These are phyloP conservation scores for Yamadazyma atlantica DNA, from an alignment of 1,139 yeast species.

Conservation along the genomic window DNA sequence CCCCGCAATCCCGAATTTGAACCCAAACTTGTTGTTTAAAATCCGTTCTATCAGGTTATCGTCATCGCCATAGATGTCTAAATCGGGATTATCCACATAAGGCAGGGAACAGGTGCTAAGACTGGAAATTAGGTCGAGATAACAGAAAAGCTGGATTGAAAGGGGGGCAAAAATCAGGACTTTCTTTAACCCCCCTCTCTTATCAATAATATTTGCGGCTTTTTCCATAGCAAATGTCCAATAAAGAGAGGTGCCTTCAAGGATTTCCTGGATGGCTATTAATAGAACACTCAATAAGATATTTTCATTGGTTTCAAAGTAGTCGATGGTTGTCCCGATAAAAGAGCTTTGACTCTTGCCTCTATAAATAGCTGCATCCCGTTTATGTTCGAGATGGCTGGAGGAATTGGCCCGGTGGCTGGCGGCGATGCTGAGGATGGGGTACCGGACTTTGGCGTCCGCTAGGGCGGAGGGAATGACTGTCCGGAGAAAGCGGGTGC, in stretches of 20 bases:
- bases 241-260: conserved; percentile 20
- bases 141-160: conserved; percentile 21
- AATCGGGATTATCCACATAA: conserved; percentile 13
- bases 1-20: conserved; percentile 22
- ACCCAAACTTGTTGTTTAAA: conserved; percentile 21
- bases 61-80: conserved; percentile 15
- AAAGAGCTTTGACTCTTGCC: conserved; percentile 18
- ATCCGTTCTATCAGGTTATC: conserved; percentile 18
- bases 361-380: conserved; percentile 17
- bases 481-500: conserved; percentile 18
- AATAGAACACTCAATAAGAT: conserved; percentile 16
- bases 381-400: neutral
- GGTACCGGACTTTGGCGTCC: conserved; percentile 17
- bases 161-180: conserved; percentile 18
- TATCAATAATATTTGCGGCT: conserved; percentile 17
- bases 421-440: conserved; percentile 19
- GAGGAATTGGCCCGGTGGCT: conserved; percentile 16
- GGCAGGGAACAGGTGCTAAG: conserved; percentile 22
- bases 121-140: conserved; percentile 20
- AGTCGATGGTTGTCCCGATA: conserved; percentile 12
- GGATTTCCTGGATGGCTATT: conserved; percentile 18
- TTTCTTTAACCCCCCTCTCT: conserved; percentile 18
- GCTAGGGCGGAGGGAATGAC: conserved; percentile 18
- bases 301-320: conserved; percentile 13
- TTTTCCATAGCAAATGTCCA: conserved; percentile 21